Percentiles rank a stretch among this genome's conserved stretches.
Evolutionary conservation across 768 basidiomycete genomes (phyloP).

Genomic region (Hericium rajendrae): DNA sequence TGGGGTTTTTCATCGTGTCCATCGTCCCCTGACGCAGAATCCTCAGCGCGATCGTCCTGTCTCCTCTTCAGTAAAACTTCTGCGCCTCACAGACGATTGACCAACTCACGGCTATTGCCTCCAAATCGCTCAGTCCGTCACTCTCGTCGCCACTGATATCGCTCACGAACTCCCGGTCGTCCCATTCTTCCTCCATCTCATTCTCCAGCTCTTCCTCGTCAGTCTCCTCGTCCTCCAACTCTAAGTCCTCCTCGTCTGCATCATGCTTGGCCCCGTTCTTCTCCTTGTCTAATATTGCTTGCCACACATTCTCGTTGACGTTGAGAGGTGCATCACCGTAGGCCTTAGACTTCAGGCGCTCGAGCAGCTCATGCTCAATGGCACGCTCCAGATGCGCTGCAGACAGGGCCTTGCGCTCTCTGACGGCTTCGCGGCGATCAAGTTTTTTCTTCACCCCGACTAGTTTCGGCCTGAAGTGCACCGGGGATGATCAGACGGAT

Average conservation of each 20-base stretch:
- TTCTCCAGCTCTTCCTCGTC: slow-evolving; percentile 34
- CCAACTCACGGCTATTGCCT: slow-evolving; percentile 52
- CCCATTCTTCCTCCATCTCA: slow-evolving; percentile 46
- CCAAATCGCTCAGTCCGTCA: slow-evolving; percentile 46
- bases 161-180: slow-evolving; percentile 65
- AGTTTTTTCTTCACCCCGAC: slow-evolving; percentile 96
- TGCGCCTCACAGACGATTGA: background rate
- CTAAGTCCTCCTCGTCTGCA: slow-evolving; percentile 30
- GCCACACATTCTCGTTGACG: slow-evolving; percentile 96
- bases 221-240: slow-evolving; percentile 25
- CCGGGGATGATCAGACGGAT: no score
- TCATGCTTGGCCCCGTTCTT: slow-evolving; percentile 35
- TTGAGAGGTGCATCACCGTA: slow-evolving; percentile 97
- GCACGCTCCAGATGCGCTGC: slow-evolving; percentile 92
- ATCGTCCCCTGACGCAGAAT: slow-evolving; percentile 20
- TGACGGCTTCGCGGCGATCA: slow-evolving; percentile 82
- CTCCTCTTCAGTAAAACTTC: background rate
- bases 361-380: slow-evolving; percentile 93
- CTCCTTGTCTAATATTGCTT: slow-evolving; percentile 80
- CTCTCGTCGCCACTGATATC: slow-evolving; percentile 65
- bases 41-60: background rate
- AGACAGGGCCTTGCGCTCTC: slow-evolving; percentile 92
- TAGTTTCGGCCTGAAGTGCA: slow-evolving; percentile 64
- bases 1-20: slow-evolving; percentile 34
- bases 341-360: slow-evolving; percentile 91